These are phyloP conservation scores for Xylariaceae sp. DNA, from an alignment of 2,329 filamentous ascomycete genomes.

Conservation along the genomic window DNA sequence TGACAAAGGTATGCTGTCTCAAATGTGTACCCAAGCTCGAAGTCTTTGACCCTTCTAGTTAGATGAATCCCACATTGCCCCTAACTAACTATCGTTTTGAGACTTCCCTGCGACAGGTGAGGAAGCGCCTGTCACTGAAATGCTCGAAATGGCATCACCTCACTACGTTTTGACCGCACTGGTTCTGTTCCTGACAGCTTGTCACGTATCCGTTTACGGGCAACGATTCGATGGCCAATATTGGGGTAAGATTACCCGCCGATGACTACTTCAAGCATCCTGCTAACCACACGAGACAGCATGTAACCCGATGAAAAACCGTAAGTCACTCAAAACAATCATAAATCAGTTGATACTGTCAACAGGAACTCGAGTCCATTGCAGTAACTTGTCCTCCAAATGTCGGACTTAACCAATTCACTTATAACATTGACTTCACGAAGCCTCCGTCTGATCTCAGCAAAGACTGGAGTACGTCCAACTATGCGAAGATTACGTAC, in stretches of 20 bases:
- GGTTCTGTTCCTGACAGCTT: not conserved
- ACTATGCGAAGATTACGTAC: slow-evolving; percentile 14
- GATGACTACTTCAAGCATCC: not conserved
- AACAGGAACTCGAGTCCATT: not conserved
- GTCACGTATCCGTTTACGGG: slow-evolving; percentile 1
- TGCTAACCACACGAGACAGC: slow-evolving; percentile 4
- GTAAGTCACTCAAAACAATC: not conserved
- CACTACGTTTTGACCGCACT: not conserved
- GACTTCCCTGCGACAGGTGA: not conserved
- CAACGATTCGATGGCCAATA: slow-evolving; percentile 11
- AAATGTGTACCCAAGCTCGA: no score
- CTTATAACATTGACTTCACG: slow-evolving; percentile 17
- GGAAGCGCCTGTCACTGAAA: not conserved
- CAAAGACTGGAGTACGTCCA: slow-evolving; percentile 13
- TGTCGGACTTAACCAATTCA: slow-evolving; percentile 7
- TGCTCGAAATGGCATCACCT: not conserved
- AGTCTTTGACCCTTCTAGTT: not conserved
- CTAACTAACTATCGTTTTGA: not conserved
- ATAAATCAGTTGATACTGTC: not conserved
- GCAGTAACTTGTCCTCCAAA: slow-evolving; percentile 13
- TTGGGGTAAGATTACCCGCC: slow-evolving; percentile 8
- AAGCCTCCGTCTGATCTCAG: slow-evolving; percentile 3
- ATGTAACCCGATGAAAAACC: slow-evolving; percentile 12
- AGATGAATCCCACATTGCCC: not conserved
- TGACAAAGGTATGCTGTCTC: no score